Evolutionary conservation across 805 yeast species (phyloP).

Genomic region (Suhomyces canberraensis): DNA sequence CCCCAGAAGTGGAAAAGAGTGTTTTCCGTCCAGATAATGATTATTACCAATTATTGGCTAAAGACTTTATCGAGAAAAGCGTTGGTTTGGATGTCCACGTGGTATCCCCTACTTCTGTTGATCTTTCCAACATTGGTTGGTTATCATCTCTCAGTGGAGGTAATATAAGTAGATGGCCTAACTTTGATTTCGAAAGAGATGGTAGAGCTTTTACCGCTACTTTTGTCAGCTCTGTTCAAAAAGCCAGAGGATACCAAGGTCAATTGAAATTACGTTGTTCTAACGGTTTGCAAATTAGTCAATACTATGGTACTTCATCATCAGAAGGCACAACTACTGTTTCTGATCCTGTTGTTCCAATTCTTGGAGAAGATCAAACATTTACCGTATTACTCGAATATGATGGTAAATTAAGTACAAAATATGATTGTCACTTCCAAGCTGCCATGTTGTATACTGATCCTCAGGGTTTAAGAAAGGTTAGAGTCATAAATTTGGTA

Average conservation of each 20-base stretch:
- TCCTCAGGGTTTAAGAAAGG: slow-evolving; percentile 69
- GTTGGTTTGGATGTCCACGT: slow-evolving; percentile 78
- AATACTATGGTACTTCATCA: slow-evolving; percentile 60
- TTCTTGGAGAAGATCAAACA: slow-evolving; percentile 58
- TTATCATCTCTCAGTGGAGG: slow-evolving; percentile 76
- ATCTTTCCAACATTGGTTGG: slow-evolving; percentile 69
- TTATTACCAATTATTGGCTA: slow-evolving; percentile 59
- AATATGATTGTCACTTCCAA: slow-evolving; percentile 84
- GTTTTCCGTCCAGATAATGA: slow-evolving; percentile 57
- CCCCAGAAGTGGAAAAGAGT: slow-evolving; percentile 45
- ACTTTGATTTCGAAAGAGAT: slow-evolving; percentile 67
- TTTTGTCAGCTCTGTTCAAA: slow-evolving; percentile 48
- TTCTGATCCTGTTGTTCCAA: slow-evolving; percentile 67
- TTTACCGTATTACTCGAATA: slow-evolving; percentile 70
- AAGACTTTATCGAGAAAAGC: slow-evolving; percentile 51
- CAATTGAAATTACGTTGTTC: slow-evolving; percentile 84
- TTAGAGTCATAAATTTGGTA: slow-evolving; percentile 82
- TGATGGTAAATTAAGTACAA: slow-evolving; percentile 69
- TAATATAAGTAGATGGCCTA: slow-evolving; percentile 55
- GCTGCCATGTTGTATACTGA: slow-evolving; percentile 86
- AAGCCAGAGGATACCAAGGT: slow-evolving; percentile 70
- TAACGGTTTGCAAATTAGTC: slow-evolving; percentile 75
- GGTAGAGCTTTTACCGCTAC: slow-evolving; percentile 63
- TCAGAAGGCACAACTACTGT: slow-evolving; percentile 21
- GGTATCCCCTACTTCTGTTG: slow-evolving; percentile 62